A percentile compares a stretch with the other conserved stretches of the same genome.
Conservation (phyloP, 441 rosid genomes). For the Flueggea neowawraea region DNA sequence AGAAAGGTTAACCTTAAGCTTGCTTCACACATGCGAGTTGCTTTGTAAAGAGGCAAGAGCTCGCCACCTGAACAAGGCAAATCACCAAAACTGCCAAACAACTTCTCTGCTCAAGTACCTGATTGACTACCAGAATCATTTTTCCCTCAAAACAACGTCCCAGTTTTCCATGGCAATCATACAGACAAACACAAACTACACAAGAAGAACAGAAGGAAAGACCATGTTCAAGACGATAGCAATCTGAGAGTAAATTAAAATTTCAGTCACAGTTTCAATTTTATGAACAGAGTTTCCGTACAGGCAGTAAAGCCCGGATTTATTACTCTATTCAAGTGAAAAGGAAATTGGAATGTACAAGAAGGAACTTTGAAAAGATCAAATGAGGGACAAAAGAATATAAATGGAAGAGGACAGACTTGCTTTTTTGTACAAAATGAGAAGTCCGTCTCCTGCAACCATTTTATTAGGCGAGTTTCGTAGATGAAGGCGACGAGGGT, state of each 20-base stretch:
- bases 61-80: no score
- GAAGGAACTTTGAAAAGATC: neutral
- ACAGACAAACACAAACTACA: neutral
- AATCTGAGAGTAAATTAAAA: neutral
- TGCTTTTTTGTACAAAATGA: slow-evolving; percentile 29
- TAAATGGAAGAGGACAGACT: slow-evolving; percentile 7
- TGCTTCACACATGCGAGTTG: no score
- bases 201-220: neutral
- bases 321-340: slow-evolving; percentile 26
- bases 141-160: no score
- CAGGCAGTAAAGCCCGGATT: slow-evolving; percentile 19
- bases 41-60: no score
- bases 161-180: no score
- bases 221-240: neutral
- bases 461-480: slow-evolving; percentile 12
- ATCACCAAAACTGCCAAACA: no score
- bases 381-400: slow-evolving; percentile 6
- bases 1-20: no score
- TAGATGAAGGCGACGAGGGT: slow-evolving; percentile 14
- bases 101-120: no score
- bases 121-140: no score
- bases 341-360: slow-evolving; percentile 29
- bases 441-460: slow-evolving; percentile 11
- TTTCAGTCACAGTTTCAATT: slow-evolving; percentile 16
- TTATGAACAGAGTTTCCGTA: slow-evolving; percentile 8